These are phyloP conservation scores for Bipolaris victoriae DNA, from an alignment of 2,329 filamentous ascomycete genomes.

Conservation along the genomic window DNA sequence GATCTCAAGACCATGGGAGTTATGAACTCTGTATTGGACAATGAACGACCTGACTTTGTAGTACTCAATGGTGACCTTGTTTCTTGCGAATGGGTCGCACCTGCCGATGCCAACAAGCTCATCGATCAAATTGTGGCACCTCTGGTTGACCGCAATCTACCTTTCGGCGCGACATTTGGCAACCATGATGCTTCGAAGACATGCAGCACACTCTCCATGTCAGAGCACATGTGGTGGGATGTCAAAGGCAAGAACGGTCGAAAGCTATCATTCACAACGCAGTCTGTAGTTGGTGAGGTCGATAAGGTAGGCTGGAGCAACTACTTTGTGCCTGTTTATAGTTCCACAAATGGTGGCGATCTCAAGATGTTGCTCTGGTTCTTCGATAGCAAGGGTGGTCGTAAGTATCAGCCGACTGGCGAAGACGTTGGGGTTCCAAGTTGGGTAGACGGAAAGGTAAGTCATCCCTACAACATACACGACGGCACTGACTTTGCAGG, in stretches of 20 bases:
- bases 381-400: constrained; percentile 61
- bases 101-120: constrained; percentile 23
- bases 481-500: constrained; percentile 23
- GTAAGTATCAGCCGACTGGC: constrained; percentile 24
- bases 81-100: constrained; percentile 61
- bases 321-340: constrained; percentile 61
- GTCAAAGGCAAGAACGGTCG: constrained; percentile 59
- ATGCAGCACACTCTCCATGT: constrained; percentile 31
- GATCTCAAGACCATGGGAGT: constrained; percentile 65
- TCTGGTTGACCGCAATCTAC: constrained; percentile 62
- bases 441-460: constrained; percentile 35
- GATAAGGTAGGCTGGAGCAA: constrained; percentile 54
- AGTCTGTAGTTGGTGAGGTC: constrained; percentile 49
- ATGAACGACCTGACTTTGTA: constrained; percentile 64
- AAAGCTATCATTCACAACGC: constrained; percentile 48
- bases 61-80: constrained; percentile 76
- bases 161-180: constrained; percentile 73
- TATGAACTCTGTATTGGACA: constrained; percentile 63
- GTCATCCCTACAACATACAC: neutral
- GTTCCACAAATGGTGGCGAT: constrained; percentile 39
- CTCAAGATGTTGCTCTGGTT: constrained; percentile 69
- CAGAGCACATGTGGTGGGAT: constrained; percentile 35
- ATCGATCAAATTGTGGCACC: constrained; percentile 37
- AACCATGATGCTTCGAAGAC: constrained; percentile 65
- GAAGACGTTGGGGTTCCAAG: constrained; percentile 18